Evolutionary conservation across 371 early-diverging fungal genomes (phyloP).

Genomic region (Rhizomucor pusillus): DNA sequence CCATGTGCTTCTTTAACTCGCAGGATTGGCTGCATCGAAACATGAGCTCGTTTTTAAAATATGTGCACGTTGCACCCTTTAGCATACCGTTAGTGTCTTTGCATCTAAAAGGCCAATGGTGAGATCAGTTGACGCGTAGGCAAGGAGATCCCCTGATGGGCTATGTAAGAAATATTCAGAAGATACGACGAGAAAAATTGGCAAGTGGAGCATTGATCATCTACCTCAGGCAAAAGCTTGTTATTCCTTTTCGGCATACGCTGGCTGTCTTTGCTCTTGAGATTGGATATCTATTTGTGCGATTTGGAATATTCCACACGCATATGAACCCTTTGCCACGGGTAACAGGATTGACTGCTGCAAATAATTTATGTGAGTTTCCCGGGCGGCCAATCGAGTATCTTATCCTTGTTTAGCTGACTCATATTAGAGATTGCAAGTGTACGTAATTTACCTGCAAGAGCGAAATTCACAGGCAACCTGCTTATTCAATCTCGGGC

Average conservation of each 20-base stretch:
- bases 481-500: slow-evolving; percentile 52
- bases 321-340: slow-evolving; percentile 32
- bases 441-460: slow-evolving; percentile 31
- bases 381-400: background rate
- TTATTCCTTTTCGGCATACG: slow-evolving; percentile 35
- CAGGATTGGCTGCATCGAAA: slow-evolving; percentile 28
- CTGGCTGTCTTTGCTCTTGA: slow-evolving; percentile 24
- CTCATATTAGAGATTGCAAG: background rate
- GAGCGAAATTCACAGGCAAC: slow-evolving; percentile 46
- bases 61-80: no score
- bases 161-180: slow-evolving; percentile 30
- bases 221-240: slow-evolving; percentile 33
- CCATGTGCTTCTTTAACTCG: slow-evolving; percentile 45
- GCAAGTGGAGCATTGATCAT: background rate
- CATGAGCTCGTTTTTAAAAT: no score
- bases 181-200: background rate
- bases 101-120: slow-evolving; percentile 57
- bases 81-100: slow-evolving; percentile 52
- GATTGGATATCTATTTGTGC: slow-evolving; percentile 18
- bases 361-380: slow-evolving; percentile 23
- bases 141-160: slow-evolving; percentile 52
- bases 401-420: background rate
- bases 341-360: slow-evolving; percentile 32
- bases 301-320: slow-evolving; percentile 24
- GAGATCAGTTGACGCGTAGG: slow-evolving; percentile 59